These are phyloP conservation scores for Crotalaria pallida DNA, from an alignment of 306 rosid species.

Conservation along the genomic window DNA sequence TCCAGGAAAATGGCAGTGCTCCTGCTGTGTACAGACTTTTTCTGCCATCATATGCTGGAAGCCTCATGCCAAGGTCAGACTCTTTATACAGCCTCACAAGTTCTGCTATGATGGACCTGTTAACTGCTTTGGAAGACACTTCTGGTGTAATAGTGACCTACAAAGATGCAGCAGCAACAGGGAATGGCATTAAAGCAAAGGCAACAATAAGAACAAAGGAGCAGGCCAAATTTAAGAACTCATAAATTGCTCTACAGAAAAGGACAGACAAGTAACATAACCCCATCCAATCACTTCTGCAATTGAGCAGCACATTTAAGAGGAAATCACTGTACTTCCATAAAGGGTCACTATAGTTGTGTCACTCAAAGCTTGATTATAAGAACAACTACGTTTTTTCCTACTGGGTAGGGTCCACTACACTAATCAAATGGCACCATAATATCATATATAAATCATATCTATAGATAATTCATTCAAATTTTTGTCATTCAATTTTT, in stretches of 20 bases:
- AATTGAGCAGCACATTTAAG: slow-evolving; percentile 29
- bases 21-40: slow-evolving; percentile 97
- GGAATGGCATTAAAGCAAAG: slow-evolving; percentile 33
- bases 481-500: no score
- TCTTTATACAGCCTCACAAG: slow-evolving; percentile 80
- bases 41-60: slow-evolving; percentile 97
- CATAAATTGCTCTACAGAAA: slow-evolving; percentile 51
- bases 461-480: no score
- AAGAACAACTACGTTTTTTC: no score
- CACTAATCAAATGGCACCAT: no score
- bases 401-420: no score
- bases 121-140: slow-evolving; percentile 77
- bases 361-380: not conserved
- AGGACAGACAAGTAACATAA: slow-evolving; percentile 39
- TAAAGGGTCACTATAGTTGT: slow-evolving; percentile 35
- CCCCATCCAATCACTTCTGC: slow-evolving; percentile 24
- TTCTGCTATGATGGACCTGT: slow-evolving; percentile 88
- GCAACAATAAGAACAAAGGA: slow-evolving; percentile 48
- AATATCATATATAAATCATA: no score
- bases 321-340: slow-evolving; percentile 41
- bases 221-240: slow-evolving; percentile 25
- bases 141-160: slow-evolving; percentile 91
- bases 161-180: slow-evolving; percentile 26
- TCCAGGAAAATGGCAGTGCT: slow-evolving; percentile 83
- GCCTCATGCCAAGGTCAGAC: slow-evolving; percentile 88